Percentiles rank a stretch among this genome's conserved stretches.
These are phyloP conservation scores for Colletotrichum eremochloae DNA, from an alignment of 2,329 filamentous ascomycete species.

Conservation along the genomic window DNA sequence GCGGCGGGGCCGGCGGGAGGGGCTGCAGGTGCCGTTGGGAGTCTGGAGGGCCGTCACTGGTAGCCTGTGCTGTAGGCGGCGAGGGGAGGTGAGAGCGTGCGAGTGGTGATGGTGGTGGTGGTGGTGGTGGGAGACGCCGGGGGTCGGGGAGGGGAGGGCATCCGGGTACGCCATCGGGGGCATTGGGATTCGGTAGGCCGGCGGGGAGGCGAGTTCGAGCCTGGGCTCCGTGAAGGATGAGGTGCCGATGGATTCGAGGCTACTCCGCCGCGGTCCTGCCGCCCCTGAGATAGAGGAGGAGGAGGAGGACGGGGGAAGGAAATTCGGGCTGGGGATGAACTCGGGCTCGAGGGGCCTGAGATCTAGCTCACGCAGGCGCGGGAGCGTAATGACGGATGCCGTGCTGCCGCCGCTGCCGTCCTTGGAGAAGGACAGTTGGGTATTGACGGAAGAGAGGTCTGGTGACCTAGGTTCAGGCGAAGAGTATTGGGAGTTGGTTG, in stretches of 20 bases:
- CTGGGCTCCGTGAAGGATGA: slow-evolving; percentile 31
- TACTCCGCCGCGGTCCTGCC: slow-evolving; percentile 17
- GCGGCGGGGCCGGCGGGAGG: slow-evolving; percentile 37
- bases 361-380: slow-evolving; percentile 42
- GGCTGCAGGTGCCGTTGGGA: slow-evolving; percentile 24
- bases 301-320: slow-evolving; percentile 13
- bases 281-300: slow-evolving; percentile 17
- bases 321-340: slow-evolving; percentile 28
- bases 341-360: slow-evolving; percentile 36
- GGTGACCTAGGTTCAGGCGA: slow-evolving; percentile 35
- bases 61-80: slow-evolving; percentile 34
- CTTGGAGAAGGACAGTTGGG: slow-evolving; percentile 30
- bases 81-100: slow-evolving; percentile 29
- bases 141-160: slow-evolving; percentile 36
- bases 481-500: slow-evolving; percentile 38
- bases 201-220: slow-evolving; percentile 31
- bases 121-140: slow-evolving; percentile 23
- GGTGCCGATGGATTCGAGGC: slow-evolving; percentile 33
- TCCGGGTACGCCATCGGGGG: slow-evolving; percentile 40
- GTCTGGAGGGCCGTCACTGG: slow-evolving; percentile 22
- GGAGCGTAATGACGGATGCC: slow-evolving; percentile 39
- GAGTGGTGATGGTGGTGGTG: slow-evolving; percentile 1
- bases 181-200: slow-evolving; percentile 38
- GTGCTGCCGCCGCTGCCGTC: slow-evolving; percentile 11
- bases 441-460: slow-evolving; percentile 33